Percentiles rank a stretch among this genome's conserved stretches.
Evolutionary conservation across 148 eudicot genomes (phyloP).

Genomic region (Amaranthus cruentus): DNA sequence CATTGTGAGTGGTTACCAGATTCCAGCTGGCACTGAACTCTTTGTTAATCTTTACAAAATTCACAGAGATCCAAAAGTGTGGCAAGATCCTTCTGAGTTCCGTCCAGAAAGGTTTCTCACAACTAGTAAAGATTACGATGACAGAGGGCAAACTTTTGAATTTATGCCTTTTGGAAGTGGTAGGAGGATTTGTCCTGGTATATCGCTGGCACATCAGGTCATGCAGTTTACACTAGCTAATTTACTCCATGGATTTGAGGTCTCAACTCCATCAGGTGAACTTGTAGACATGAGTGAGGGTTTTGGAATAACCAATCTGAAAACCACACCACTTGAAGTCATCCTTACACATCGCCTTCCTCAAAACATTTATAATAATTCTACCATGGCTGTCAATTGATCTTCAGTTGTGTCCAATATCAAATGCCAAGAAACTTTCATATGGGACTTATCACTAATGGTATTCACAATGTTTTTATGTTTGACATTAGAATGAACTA

Average conservation of each 20-base stretch:
- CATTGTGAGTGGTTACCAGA: conserved; percentile 15
- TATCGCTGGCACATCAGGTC: conserved; percentile 7
- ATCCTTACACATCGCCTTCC: conserved; percentile 3
- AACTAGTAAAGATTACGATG: conserved; percentile 17
- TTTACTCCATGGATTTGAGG: conserved; percentile 22
- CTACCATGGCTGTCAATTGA: background rate
- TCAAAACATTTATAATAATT: background rate
- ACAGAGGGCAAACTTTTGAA: conserved; percentile 14
- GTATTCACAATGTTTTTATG: too few species aligned
- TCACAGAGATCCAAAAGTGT: conserved; percentile 23
- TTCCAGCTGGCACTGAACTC: conserved; percentile 5
- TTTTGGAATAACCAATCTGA: background rate
- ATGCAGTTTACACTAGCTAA: conserved; percentile 15
- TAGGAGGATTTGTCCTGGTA: conserved; percentile 15
- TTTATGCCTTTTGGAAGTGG: conserved; percentile 15
- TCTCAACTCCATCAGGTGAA: conserved; percentile 9
- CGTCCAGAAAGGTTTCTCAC: conserved; percentile 24
- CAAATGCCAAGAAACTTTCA: too few species aligned
- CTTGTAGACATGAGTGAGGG: conserved; percentile 17
- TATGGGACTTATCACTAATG: too few species aligned
- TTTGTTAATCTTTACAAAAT: conserved; percentile 21
- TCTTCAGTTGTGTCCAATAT: background rate
- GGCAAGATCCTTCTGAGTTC: conserved; percentile 18
- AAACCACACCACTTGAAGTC: conserved; percentile 9
- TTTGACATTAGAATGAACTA: too few species aligned